Conservation (phyloP, 2,329 filamentous ascomycete species). For the Ophiostoma quercus region DNA sequence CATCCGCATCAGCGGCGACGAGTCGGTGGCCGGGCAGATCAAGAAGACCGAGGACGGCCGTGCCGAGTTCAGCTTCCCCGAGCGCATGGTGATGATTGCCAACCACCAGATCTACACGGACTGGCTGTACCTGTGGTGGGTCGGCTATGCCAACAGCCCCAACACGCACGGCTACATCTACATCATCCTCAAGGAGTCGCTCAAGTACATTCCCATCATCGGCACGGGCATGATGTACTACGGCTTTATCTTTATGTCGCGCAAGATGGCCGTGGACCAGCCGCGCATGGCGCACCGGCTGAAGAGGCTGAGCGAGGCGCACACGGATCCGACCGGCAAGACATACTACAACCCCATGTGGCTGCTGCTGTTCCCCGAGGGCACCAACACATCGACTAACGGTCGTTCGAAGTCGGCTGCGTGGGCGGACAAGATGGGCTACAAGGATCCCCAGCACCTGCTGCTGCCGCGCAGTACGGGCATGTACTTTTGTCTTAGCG, state of each 20-base stretch:
- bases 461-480: constrained; percentile 77
- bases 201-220: constrained; percentile 74
- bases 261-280: constrained; percentile 78
- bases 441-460: constrained; percentile 67
- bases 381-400: constrained; percentile 71
- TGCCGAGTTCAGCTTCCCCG: constrained; percentile 72
- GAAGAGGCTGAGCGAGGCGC: constrained; percentile 58
- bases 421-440: constrained; percentile 71
- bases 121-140: constrained; percentile 92
- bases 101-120: constrained; percentile 90
- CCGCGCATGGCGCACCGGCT: constrained; percentile 70
- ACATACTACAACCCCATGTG: constrained; percentile 74
- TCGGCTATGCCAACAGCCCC: constrained; percentile 71
- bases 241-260: constrained; percentile 86
- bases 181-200: constrained; percentile 83
- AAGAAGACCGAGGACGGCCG: constrained; percentile 63
- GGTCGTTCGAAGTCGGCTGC: constrained; percentile 63
- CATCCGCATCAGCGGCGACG: constrained; percentile 77
- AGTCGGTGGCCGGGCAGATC: constrained; percentile 71
- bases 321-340: constrained; percentile 49
- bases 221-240: constrained; percentile 80
- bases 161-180: constrained; percentile 80
- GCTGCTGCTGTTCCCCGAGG: constrained; percentile 82
- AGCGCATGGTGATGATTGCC: constrained; percentile 75
- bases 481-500: constrained; percentile 70